Percentiles rank a stretch among this genome's conserved stretches.
These are phyloP conservation scores for Botryococcus braunii DNA, from an alignment of 163 green algal genomes.

Conservation along the genomic window DNA sequence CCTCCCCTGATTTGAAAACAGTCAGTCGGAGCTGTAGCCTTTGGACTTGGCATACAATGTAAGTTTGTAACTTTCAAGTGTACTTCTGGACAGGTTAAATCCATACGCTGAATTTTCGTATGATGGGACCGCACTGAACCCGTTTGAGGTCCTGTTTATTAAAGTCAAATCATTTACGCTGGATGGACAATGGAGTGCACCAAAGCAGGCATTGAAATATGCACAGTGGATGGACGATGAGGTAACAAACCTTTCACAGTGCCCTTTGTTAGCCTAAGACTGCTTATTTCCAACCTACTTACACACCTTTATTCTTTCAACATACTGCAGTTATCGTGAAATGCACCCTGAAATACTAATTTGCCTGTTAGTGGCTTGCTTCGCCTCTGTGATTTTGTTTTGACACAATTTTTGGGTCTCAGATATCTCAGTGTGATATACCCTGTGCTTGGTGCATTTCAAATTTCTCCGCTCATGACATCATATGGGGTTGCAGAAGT, in stretches of 20 bases:
- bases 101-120: conserved; percentile 30
- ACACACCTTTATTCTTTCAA: background rate
- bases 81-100: conserved; percentile 21
- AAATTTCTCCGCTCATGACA: too few species aligned
- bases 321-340: background rate
- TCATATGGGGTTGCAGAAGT: too few species aligned
- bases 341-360: background rate
- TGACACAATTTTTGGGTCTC: too few species aligned
- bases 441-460: too few species aligned
- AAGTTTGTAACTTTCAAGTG: conserved; percentile 6
- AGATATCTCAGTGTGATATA: too few species aligned
- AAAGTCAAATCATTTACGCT: conserved; percentile 38
- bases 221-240: conserved; percentile 15
- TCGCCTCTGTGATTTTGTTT: background rate
- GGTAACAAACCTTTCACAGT: background rate
- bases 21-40: too few species aligned
- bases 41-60: too few species aligned
- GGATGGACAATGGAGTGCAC: conserved; percentile 21
- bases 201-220: conserved; percentile 19
- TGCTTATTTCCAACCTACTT: background rate
- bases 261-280: background rate
- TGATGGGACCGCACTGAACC: conserved; percentile 32
- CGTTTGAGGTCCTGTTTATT: conserved; percentile 55
- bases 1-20: too few species aligned
- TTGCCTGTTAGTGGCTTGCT: background rate